phyloP scores from a whole-genome alignment of 805 yeast species.

The Saccharomyces jurei region DNA sequence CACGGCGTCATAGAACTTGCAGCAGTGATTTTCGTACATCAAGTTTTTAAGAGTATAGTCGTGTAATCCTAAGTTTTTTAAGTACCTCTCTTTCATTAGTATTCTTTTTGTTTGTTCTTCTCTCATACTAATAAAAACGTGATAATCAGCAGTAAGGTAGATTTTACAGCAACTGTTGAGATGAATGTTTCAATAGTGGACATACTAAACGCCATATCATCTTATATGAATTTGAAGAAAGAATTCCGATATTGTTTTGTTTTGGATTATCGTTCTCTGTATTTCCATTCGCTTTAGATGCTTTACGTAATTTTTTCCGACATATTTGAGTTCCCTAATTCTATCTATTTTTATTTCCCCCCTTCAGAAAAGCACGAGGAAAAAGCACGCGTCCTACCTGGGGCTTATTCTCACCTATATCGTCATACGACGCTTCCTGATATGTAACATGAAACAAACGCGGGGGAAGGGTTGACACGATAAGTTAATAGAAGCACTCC shows the following conservation, averaged over 20 bases:
- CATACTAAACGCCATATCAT: not conserved
- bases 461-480: not conserved
- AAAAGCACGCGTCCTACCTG: not conserved
- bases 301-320: not conserved
- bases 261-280: not conserved
- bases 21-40: conserved; percentile 8
- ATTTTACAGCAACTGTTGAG: not conserved
- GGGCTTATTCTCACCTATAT: not conserved
- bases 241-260: not conserved
- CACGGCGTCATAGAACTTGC: conserved; percentile 7
- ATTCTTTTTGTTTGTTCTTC: not conserved
- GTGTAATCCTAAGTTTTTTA: not conserved
- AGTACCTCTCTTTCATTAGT: not conserved
- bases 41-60: conserved; percentile 8
- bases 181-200: not conserved
- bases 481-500: not conserved
- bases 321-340: not conserved
- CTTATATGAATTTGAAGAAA: not conserved
- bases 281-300: not conserved
- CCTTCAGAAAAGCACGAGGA: not conserved
- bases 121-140: not conserved
- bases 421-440: not conserved
- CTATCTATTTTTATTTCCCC: not conserved
- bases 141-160: not conserved
- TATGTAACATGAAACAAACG: not conserved